Evolutionary conservation across 371 early-diverging fungal species (phyloP).

Genomic region (Coemansia sp.): DNA sequence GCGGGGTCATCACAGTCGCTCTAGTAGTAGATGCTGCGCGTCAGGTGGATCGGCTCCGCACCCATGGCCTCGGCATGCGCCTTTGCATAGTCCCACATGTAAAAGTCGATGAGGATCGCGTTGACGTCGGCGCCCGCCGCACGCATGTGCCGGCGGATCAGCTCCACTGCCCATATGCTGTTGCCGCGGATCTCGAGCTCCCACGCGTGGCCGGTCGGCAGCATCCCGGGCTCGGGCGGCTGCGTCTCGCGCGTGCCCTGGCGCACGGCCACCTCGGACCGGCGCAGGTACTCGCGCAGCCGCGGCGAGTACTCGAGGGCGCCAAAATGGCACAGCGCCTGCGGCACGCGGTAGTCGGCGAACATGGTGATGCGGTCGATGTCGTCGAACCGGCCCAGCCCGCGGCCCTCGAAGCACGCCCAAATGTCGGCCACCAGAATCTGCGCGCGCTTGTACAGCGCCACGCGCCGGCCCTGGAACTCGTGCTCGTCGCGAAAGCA

Average conservation of each 20-base stretch:
- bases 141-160: slow-evolving; percentile 59
- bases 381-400: slow-evolving; percentile 67
- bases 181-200: slow-evolving; percentile 87
- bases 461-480: slow-evolving; percentile 64
- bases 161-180: slow-evolving; percentile 84
- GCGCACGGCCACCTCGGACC: slow-evolving; percentile 6
- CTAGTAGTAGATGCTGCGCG: slow-evolving; percentile 74
- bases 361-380: slow-evolving; percentile 90
- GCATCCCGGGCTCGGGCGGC: slow-evolving; percentile 27
- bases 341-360: slow-evolving; percentile 82
- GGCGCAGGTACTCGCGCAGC: slow-evolving; percentile 54
- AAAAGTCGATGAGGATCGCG: slow-evolving; percentile 85
- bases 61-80: slow-evolving; percentile 58
- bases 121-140: slow-evolving; percentile 56
- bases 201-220: slow-evolving; percentile 63
- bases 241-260: not conserved
- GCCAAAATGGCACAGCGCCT: slow-evolving; percentile 74
- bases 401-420: slow-evolving; percentile 82
- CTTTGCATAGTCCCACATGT: slow-evolving; percentile 87
- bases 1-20: not conserved
- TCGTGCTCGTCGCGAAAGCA: slow-evolving; percentile 71
- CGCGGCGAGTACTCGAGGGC: slow-evolving; percentile 67
- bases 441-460: slow-evolving; percentile 82
- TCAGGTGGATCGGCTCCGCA: slow-evolving; percentile 77
- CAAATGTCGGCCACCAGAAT: slow-evolving; percentile 90